phyloP scores from a whole-genome alignment of 495 filamentous ascomycete genomes.

The Penicillium manginii region DNA sequence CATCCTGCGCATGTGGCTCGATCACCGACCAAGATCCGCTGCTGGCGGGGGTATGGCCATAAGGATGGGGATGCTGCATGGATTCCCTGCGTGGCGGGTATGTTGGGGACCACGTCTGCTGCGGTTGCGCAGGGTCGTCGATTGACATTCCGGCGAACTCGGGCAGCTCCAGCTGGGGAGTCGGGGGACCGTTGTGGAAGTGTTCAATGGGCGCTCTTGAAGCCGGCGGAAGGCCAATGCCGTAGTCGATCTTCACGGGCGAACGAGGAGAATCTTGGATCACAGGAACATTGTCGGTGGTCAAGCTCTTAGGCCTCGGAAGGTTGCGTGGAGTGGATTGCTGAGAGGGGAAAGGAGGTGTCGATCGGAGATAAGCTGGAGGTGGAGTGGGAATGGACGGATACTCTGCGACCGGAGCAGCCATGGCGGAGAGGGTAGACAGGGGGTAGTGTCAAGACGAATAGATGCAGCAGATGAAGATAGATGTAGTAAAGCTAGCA shows the following conservation, averaged over 20 bases:
- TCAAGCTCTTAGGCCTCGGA: slow-evolving; percentile 26
- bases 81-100: slow-evolving; percentile 50
- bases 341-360: slow-evolving; percentile 37
- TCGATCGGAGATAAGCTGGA: slow-evolving; percentile 46
- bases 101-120: slow-evolving; percentile 45
- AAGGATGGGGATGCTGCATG: slow-evolving; percentile 22
- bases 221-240: slow-evolving; percentile 34
- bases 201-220: slow-evolving; percentile 40
- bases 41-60: slow-evolving; percentile 42
- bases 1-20: slow-evolving; percentile 34
- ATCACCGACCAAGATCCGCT: slow-evolving; percentile 48
- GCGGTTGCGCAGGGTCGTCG: slow-evolving; percentile 37
- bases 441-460: background rate
- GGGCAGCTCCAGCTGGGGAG: slow-evolving; percentile 28
- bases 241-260: slow-evolving; percentile 44
- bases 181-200: slow-evolving; percentile 26
- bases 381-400: slow-evolving; percentile 45
- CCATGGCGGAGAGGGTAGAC: slow-evolving; percentile 27
- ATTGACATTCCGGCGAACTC: slow-evolving; percentile 37
- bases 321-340: slow-evolving; percentile 31
- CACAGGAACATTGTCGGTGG: slow-evolving; percentile 22
- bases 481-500: background rate
- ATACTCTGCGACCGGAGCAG: slow-evolving; percentile 33
- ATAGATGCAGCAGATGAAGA: background rate
- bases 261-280: slow-evolving; percentile 45